Evolutionary conservation across 1,284 basidiomycete species (phyloP).

Genomic region (Rhodotorula sp.): DNA sequence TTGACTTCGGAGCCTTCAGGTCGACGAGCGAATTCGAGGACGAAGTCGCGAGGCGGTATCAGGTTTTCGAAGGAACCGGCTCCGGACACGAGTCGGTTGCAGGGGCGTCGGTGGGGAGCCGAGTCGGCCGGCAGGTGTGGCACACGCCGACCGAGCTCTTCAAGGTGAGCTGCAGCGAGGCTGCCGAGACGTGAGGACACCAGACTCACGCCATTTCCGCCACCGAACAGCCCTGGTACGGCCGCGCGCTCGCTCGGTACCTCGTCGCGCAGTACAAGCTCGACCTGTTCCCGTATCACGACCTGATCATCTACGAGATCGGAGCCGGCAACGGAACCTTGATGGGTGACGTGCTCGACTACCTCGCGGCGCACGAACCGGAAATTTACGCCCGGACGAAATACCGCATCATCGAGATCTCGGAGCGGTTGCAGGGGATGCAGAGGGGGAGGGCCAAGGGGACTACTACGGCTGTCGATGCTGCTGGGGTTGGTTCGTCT

Average conservation of each 20-base stretch:
- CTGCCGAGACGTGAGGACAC: too few species aligned
- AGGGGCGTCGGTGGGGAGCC: slow-evolving; percentile 52
- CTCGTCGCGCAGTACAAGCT: slow-evolving; percentile 65
- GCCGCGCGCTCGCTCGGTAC: slow-evolving; percentile 82
- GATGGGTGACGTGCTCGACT: slow-evolving; percentile 82
- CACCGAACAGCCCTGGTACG: slow-evolving; percentile 78
- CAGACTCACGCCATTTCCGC: not conserved
- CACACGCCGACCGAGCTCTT: slow-evolving; percentile 98
- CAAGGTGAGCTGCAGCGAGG: slow-evolving; percentile 62
- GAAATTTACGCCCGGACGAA: slow-evolving; percentile 86
- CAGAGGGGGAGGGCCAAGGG: slow-evolving; percentile 56
- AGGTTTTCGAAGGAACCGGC: slow-evolving; percentile 58
- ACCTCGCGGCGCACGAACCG: slow-evolving; percentile 73
- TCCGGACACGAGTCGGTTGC: slow-evolving; percentile 52
- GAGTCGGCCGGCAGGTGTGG: slow-evolving; percentile 87
- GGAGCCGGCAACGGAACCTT: slow-evolving; percentile 97
- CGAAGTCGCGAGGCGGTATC: slow-evolving; percentile 72
- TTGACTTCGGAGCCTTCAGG: slow-evolving; percentile 69
- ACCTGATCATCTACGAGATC: slow-evolving; percentile 93
- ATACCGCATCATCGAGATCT: slow-evolving; percentile 95
- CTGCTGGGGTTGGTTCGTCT: not conserved
- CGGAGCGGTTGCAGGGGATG: slow-evolving; percentile 67
- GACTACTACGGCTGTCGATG: too few species aligned
- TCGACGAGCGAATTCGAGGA: slow-evolving; percentile 77
- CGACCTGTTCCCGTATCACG: slow-evolving; percentile 77